Percentiles rank a stretch among this genome's conserved stretches.
Evolutionary conservation across 257 asterid genomes (phyloP).

Genomic region (Lithospermum erythrorhizon): DNA sequence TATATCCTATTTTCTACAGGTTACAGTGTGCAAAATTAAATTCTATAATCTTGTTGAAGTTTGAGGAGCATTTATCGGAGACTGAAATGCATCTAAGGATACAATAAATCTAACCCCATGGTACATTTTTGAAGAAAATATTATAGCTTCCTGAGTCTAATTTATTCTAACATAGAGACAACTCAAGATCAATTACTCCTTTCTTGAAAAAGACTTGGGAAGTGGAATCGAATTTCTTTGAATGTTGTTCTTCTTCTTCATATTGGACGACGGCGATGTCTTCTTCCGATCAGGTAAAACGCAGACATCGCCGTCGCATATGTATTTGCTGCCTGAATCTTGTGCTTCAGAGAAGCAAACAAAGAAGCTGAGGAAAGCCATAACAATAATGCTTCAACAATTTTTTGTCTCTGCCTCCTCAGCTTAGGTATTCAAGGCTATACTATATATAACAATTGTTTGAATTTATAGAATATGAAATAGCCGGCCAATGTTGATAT

Average conservation of each 20-base stretch:
- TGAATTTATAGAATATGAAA: background rate
- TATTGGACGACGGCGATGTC: background rate
- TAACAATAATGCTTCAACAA: background rate
- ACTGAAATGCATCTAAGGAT: too few species aligned
- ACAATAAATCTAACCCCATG: too few species aligned
- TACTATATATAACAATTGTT: too few species aligned
- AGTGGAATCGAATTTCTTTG: background rate
- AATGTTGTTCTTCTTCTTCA: constrained; percentile 10
- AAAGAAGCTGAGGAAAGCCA: constrained; percentile 19
- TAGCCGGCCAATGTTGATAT: background rate
- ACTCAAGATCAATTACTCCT: background rate
- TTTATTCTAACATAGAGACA: too few species aligned
- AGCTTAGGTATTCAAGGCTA: too few species aligned
- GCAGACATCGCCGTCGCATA: constrained; percentile 32
- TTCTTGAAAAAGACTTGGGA: constrained; percentile 6
- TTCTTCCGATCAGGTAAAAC: constrained; percentile 15
- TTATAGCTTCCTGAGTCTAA: too few species aligned
- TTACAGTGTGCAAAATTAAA: too few species aligned
- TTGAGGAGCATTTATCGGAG: too few species aligned
- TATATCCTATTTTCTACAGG: too few species aligned
- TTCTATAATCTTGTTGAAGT: too few species aligned
- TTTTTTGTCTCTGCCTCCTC: too few species aligned
- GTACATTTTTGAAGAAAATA: too few species aligned
- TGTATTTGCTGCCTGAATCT: constrained; percentile 6
- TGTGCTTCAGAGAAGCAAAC: constrained; percentile 24